Evolutionary conservation across 352 stramenopile species (phyloP).

Genomic region (Achlya hypogyna): DNA sequence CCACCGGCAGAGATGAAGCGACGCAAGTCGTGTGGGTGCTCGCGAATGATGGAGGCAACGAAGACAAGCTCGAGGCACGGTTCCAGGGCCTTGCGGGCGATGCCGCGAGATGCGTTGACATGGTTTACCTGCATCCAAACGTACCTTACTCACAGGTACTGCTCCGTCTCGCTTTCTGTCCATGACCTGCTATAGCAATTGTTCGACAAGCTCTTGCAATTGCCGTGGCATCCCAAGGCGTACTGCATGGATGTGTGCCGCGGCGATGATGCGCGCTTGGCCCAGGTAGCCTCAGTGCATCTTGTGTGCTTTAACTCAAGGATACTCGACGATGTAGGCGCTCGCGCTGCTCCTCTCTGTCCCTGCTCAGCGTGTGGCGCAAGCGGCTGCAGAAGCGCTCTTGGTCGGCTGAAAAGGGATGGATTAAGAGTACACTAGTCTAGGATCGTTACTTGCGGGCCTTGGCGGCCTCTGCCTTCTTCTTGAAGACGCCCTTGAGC

Average conservation of each 20-base stretch:
- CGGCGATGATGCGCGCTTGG: background rate
- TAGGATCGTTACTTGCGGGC: conserved; percentile 26
- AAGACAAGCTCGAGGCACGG: background rate
- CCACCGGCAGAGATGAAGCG: background rate
- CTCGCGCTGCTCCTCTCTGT: conserved; percentile 4
- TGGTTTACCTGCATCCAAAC: background rate
- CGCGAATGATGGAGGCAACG: background rate
- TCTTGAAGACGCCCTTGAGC: conserved; percentile 72
- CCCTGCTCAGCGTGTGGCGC: background rate
- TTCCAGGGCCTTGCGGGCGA: background rate
- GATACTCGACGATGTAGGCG: background rate
- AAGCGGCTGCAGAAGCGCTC: conserved; percentile 1
- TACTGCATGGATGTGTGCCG: conserved; percentile 2
- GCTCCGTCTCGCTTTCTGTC: too few relatives aligned
- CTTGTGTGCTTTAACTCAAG: background rate
- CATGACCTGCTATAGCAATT: background rate
- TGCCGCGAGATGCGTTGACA: background rate
- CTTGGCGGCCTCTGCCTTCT: conserved; percentile 43
- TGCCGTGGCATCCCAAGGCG: background rate
- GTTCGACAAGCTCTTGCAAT: background rate
- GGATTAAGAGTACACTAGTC: conserved; percentile 14
- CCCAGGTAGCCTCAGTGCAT: conserved; percentile 2
- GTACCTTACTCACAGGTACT: background rate
- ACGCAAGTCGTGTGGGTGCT: conserved; percentile 5
- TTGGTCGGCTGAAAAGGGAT: background rate